These are phyloP conservation scores for Bipolaris bicolor DNA, from an alignment of 2,329 filamentous ascomycete species.

Conservation along the genomic window DNA sequence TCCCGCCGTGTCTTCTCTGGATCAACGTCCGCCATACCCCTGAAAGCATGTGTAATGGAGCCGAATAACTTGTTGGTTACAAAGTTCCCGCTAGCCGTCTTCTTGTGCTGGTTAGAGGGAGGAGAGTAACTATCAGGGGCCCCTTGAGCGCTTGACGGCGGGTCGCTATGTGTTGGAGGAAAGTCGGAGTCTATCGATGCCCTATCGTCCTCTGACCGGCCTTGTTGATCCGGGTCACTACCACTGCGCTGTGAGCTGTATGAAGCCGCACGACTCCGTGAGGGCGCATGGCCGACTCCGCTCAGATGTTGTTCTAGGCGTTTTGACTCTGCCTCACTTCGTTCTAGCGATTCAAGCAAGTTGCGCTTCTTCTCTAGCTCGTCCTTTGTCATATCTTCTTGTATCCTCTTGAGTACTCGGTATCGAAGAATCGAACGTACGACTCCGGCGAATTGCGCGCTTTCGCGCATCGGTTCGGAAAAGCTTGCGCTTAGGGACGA, in stretches of 20 bases:
- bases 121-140: slow-evolving; percentile 55
- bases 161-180: slow-evolving; percentile 82
- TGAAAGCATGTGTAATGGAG: slow-evolving; percentile 90
- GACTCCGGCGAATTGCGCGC: slow-evolving; percentile 94
- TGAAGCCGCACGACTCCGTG: slow-evolving; percentile 72
- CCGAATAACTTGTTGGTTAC: slow-evolving; percentile 94
- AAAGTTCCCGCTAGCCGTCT: slow-evolving; percentile 79
- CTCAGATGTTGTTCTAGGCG: slow-evolving; percentile 92
- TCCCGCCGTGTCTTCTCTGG: slow-evolving; percentile 91
- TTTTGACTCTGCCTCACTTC: slow-evolving; percentile 89
- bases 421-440: slow-evolving; percentile 89
- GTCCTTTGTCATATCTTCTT: slow-evolving; percentile 96
- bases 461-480: slow-evolving; percentile 96
- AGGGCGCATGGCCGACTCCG: slow-evolving; percentile 67
- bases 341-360: slow-evolving; percentile 86
- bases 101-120: slow-evolving; percentile 65
- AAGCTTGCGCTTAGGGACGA: slow-evolving; percentile 89
- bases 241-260: slow-evolving; percentile 56
- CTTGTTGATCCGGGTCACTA: slow-evolving; percentile 35
- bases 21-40: slow-evolving; percentile 95
- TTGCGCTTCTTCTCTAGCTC: slow-evolving; percentile 86
- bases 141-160: slow-evolving; percentile 72
- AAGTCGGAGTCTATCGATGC: slow-evolving; percentile 96
- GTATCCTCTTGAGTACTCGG: slow-evolving; percentile 88
- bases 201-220: slow-evolving; percentile 72